phyloP scores from a whole-genome alignment of 371 early-diverging fungal genomes.

The Encephalitozoon romaleae region DNA sequence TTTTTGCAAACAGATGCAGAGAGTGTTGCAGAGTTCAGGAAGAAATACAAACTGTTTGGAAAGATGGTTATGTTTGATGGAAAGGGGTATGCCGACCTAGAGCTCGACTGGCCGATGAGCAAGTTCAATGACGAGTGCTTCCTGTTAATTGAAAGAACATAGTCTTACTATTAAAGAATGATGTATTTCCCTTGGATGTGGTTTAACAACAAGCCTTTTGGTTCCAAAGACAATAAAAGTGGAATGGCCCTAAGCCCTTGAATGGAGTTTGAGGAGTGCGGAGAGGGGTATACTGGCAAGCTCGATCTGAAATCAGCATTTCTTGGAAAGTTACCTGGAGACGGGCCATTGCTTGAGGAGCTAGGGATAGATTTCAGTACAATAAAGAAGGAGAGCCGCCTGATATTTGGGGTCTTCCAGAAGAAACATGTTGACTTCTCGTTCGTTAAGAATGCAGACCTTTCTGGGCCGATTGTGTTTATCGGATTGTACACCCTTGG shows the following conservation, averaged over 20 bases:
- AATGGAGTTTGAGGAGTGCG: conserved; percentile 22
- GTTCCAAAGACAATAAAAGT: background rate
- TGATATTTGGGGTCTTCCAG: conserved; percentile 40
- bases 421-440: background rate
- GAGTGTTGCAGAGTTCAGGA: conserved; percentile 10
- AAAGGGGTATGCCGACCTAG: conserved; percentile 21
- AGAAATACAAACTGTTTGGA: background rate
- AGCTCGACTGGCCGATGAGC: conserved; percentile 7
- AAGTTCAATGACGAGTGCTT: conserved; percentile 15
- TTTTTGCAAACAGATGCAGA: conserved; percentile 5
- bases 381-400: conserved; percentile 45
- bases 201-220: background rate
- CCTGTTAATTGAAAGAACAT: conserved; percentile 18
- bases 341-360: conserved; percentile 58
- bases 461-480: conserved; percentile 58
- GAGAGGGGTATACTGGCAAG: background rate
- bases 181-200: background rate
- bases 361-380: conserved; percentile 57
- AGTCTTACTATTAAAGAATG: background rate
- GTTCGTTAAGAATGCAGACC: conserved; percentile 34
- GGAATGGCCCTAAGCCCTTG: background rate
- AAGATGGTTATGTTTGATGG: conserved; percentile 27
- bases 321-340: conserved; percentile 46
- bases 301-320: conserved; percentile 52
- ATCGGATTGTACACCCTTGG: conserved; percentile 42